Evolutionary conservation across 768 basidiomycete genomes (phyloP).

Genomic region (Grammothele lineata): DNA sequence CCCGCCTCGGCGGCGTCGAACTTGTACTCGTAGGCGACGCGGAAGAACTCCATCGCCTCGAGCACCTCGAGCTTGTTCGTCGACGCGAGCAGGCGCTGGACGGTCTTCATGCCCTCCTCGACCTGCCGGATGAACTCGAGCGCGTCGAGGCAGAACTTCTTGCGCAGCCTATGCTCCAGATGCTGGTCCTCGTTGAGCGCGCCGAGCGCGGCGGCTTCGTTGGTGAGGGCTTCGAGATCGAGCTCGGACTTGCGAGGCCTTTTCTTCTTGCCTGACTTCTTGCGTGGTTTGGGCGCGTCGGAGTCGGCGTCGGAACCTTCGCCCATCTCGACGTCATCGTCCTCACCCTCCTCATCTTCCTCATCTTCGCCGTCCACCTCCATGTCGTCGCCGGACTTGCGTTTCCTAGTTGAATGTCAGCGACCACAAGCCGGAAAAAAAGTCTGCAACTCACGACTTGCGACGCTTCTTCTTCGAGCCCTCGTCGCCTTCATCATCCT

Average conservation of each 20-base stretch:
- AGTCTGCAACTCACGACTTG: slow-evolving; percentile 11
- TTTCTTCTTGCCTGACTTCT: slow-evolving; percentile 32
- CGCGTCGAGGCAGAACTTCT: slow-evolving; percentile 85
- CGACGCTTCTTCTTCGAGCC: slow-evolving; percentile 13
- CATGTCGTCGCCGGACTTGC: slow-evolving; percentile 44
- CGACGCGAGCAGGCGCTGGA: slow-evolving; percentile 79
- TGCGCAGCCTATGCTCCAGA: slow-evolving; percentile 63
- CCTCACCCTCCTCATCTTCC: slow-evolving; percentile 30
- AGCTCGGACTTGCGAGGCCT: slow-evolving; percentile 65
- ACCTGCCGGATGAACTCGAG: slow-evolving; percentile 74
- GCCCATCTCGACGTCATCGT: slow-evolving; percentile 30
- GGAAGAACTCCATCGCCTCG: slow-evolving; percentile 89
- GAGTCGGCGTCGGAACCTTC: slow-evolving; percentile 32
- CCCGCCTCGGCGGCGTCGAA: slow-evolving; percentile 76
- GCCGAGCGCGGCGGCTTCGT: slow-evolving; percentile 69
- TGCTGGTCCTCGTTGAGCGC: slow-evolving; percentile 64
- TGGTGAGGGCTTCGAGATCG: slow-evolving; percentile 62
- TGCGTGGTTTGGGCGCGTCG: slow-evolving; percentile 20
- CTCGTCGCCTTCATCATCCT: slow-evolving; percentile 7
- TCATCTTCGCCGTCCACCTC: slow-evolving; percentile 48
- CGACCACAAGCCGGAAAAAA: too few relatives aligned
- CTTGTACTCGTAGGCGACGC: slow-evolving; percentile 74
- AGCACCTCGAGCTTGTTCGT: slow-evolving; percentile 81
- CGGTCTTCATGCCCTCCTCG: slow-evolving; percentile 62
- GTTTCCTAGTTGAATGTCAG: neutral